Evolutionary conservation across 2,329 filamentous ascomycete species (phyloP).

Genomic region (Colletotrichum cereale): DNA sequence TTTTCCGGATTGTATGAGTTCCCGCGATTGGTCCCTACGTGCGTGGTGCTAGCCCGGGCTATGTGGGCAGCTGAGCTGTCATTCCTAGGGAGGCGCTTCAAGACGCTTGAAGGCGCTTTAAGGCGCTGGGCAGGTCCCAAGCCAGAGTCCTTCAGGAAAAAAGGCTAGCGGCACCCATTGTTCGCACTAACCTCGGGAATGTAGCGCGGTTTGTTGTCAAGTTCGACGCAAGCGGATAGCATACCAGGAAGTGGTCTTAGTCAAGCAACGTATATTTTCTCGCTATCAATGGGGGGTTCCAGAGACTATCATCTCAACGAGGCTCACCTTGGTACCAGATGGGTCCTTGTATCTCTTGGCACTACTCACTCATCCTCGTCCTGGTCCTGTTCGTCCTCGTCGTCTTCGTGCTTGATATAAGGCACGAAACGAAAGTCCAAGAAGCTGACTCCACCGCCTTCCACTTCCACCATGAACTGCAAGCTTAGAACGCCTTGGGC

Average conservation of each 20-base stretch:
- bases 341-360: not conserved
- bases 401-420: constrained; percentile 71
- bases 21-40: not conserved
- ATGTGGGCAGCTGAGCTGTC: constrained; percentile 17
- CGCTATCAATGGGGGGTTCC: not conserved
- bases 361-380: constrained; percentile 46
- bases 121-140: constrained; percentile 3
- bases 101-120: constrained; percentile 7
- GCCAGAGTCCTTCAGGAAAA: constrained; percentile 21
- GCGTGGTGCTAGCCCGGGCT: constrained; percentile 1
- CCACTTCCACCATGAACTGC: constrained; percentile 95
- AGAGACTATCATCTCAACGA: too few species aligned
- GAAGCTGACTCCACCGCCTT: constrained; percentile 77
- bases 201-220: constrained; percentile 18
- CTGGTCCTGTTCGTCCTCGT: constrained; percentile 57
- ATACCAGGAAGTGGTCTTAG: not conserved
- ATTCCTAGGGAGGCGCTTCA: constrained; percentile 10
- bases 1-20: not conserved
- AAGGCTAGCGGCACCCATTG: constrained; percentile 20
- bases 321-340: not conserved
- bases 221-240: constrained; percentile 28
- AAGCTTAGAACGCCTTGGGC: constrained; percentile 90
- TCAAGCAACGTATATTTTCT: not conserved
- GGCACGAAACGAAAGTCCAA: constrained; percentile 88
- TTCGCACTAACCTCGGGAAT: constrained; percentile 30